phyloP scores from a whole-genome alignment of 345 rosid species.

The Physaria fendleri region DNA sequence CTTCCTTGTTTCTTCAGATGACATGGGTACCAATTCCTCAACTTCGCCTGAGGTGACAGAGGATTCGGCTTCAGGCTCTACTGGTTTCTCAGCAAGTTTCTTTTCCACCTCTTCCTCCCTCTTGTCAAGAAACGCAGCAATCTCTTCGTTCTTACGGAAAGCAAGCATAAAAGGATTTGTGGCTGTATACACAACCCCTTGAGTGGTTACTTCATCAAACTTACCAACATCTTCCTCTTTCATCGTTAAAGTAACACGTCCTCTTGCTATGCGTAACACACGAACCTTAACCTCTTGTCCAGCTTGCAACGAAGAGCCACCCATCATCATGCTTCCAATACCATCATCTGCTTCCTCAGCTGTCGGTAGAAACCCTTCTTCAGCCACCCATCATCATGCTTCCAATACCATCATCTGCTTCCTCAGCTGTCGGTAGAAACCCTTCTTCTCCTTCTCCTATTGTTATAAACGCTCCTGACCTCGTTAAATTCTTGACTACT shows the following conservation, averaged over 20 bases:
- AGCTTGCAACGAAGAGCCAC: slow-evolving; percentile 48
- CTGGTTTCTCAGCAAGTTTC: slow-evolving; percentile 29
- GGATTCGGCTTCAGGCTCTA: slow-evolving; percentile 31
- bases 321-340: slow-evolving; percentile 51
- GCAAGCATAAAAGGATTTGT: slow-evolving; percentile 77
- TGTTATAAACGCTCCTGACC: slow-evolving; percentile 76
- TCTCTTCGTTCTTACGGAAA: slow-evolving; percentile 65
- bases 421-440: slow-evolving; percentile 71
- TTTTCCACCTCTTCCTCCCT: slow-evolving; percentile 51
- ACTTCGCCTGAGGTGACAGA: slow-evolving; percentile 20
- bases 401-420: slow-evolving; percentile 56
- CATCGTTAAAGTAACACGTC: slow-evolving; percentile 85
- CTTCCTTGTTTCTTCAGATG: slow-evolving; percentile 37
- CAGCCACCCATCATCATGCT: slow-evolving; percentile 56
- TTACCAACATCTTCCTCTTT: slow-evolving; percentile 55
- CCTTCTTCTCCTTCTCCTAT: slow-evolving; percentile 96
- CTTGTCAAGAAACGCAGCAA: slow-evolving; percentile 65
- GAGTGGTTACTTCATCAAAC: slow-evolving; percentile 35
- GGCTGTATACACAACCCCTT: slow-evolving; percentile 58
- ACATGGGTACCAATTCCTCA: slow-evolving; percentile 16
- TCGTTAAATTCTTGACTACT: slow-evolving; percentile 60
- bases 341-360: slow-evolving; percentile 76
- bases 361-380: slow-evolving; percentile 79
- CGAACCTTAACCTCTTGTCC: slow-evolving; percentile 76
- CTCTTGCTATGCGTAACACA: slow-evolving; percentile 58